Conservation (phyloP, 2,329 filamentous ascomycete species). For the Kalaharituber pfeilii region DNA sequence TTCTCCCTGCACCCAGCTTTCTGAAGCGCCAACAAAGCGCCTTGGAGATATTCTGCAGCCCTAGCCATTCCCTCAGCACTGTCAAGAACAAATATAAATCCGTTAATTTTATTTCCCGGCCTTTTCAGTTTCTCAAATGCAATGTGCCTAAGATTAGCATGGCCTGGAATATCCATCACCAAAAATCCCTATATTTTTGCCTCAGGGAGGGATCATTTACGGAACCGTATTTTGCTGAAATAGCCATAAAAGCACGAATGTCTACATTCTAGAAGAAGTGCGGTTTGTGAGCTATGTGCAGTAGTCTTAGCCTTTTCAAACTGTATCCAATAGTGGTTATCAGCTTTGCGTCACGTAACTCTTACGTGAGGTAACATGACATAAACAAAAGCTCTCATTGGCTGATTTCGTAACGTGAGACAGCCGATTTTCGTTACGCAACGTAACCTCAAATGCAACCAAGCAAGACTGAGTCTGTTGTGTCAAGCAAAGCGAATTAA, state of each 20-base stretch:
- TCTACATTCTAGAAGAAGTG: slow-evolving; percentile 38
- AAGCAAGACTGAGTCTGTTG: no score
- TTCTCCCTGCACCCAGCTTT: slow-evolving; percentile 50
- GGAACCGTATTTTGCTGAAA: slow-evolving; percentile 48
- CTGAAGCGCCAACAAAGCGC: slow-evolving; percentile 69
- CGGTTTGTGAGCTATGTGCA: slow-evolving; percentile 44
- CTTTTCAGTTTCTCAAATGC: slow-evolving; percentile 38
- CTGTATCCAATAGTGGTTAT: no score
- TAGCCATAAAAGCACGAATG: slow-evolving; percentile 37
- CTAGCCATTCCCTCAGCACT: slow-evolving; percentile 35
- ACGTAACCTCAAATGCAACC: no score
- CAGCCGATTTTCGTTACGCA: no score
- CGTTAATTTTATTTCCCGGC: slow-evolving; percentile 34
- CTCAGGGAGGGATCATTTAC: slow-evolving; percentile 41
- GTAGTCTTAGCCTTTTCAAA: no score
- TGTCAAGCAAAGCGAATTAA: no score
- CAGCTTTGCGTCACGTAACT: no score
- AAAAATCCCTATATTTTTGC: slow-evolving; percentile 49
- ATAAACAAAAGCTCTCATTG: no score
- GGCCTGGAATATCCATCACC: slow-evolving; percentile 78
- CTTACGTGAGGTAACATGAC: no score
- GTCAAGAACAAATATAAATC: slow-evolving; percentile 78
- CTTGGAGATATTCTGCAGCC: slow-evolving; percentile 62
- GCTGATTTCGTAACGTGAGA: no score
- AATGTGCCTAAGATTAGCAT: slow-evolving; percentile 73